Evolutionary conservation across 495 filamentous ascomycete species (phyloP).

Genomic region (Podospora australis): DNA sequence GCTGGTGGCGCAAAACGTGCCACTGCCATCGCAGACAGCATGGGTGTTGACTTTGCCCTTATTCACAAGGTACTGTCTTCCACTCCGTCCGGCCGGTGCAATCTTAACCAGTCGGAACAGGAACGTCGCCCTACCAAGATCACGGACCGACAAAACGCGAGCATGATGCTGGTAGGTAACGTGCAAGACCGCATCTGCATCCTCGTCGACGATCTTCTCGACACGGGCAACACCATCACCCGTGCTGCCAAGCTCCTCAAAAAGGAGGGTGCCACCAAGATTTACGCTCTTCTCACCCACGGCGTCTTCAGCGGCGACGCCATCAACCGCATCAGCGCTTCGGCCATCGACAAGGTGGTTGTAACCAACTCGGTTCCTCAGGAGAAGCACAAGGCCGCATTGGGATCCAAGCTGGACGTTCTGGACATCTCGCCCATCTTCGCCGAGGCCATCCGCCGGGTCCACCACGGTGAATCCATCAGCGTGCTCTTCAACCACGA

Average conservation of each 20-base stretch:
- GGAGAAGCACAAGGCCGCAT: conserved; percentile 58
- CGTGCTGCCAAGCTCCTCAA: conserved; percentile 93
- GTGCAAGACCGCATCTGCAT: conserved; percentile 79
- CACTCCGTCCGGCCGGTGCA: conserved; percentile 4
- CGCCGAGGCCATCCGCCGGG: conserved; percentile 92
- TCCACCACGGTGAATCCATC: conserved; percentile 97
- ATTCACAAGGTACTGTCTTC: conserved; percentile 83
- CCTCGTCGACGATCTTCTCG: conserved; percentile 87
- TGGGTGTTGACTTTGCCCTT: conserved; percentile 89
- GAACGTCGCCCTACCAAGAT: conserved; percentile 95
- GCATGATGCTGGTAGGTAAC: conserved; percentile 97
- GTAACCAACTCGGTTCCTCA: conserved; percentile 95
- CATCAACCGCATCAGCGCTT: conserved; percentile 89
- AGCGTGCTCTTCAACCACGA: conserved; percentile 94
- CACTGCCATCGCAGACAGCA: conserved; percentile 87
- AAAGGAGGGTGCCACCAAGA: conserved; percentile 80
- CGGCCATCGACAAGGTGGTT: conserved; percentile 81
- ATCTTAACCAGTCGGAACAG: conserved; percentile 38
- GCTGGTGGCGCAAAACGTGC: conserved; percentile 98
- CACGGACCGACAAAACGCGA: conserved; percentile 89
- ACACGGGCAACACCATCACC: conserved; percentile 96
- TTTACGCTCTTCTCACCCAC: conserved; percentile 90
- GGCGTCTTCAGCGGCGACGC: conserved; percentile 93
- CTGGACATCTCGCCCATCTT: conserved; percentile 89
- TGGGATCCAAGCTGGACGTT: conserved; percentile 82